Evolutionary conservation across 306 rosid species (phyloP).

Genomic region (Trifolium dubium): DNA sequence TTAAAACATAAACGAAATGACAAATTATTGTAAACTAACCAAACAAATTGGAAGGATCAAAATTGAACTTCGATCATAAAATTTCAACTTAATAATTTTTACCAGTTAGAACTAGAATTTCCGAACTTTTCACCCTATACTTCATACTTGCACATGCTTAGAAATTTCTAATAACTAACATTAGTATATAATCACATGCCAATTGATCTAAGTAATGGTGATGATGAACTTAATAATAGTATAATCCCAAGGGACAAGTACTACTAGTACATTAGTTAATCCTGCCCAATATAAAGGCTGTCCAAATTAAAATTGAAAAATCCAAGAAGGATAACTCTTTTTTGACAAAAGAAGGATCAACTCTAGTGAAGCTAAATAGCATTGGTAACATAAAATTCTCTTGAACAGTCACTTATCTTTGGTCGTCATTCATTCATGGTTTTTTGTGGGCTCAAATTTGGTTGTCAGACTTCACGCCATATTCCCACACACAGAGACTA

Average conservation of each 20-base stretch:
- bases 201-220: no score
- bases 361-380: not conserved
- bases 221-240: not conserved
- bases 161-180: no score
- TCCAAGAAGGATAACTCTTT: constrained; percentile 23
- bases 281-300: not conserved
- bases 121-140: no score
- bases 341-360: constrained; percentile 33
- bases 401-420: constrained; percentile 40
- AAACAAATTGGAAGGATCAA: no score
- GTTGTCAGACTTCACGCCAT: constrained; percentile 44
- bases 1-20: no score
- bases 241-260: no score
- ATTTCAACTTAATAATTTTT: no score
- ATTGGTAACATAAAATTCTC: constrained; percentile 53
- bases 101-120: no score
- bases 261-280: not conserved
- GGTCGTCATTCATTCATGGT: constrained; percentile 39
- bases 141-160: no score
- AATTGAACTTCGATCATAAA: no score
- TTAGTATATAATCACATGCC: no score
- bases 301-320: not conserved
- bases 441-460: constrained; percentile 47
- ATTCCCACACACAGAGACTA: constrained; percentile 53
- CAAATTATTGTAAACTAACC: no score